Percentiles rank a stretch among this genome's conserved stretches.
Evolutionary conservation across 2,329 filamentous ascomycete species (phyloP).

Genomic region (Parascedosporium putredinis): DNA sequence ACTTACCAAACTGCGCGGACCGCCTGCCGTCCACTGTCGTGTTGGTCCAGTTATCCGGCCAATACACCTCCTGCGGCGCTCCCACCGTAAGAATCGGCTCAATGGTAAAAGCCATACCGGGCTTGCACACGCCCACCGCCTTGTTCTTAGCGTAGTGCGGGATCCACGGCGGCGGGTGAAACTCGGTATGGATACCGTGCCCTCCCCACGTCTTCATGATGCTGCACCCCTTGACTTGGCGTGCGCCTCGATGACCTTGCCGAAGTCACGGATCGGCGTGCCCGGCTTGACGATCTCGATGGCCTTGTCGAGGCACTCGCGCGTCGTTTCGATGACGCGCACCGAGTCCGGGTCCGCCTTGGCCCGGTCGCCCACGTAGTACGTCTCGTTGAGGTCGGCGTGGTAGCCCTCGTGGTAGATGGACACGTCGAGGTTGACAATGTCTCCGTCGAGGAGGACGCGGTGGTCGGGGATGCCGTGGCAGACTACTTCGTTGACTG

Average conservation of each 20-base stretch:
- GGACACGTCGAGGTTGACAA: constrained; percentile 92
- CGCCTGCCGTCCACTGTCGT: constrained; percentile 80
- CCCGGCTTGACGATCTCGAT: constrained; percentile 91
- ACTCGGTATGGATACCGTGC: constrained; percentile 86
- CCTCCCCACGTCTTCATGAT: constrained; percentile 95
- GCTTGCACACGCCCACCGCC: constrained; percentile 85
- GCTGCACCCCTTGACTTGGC: constrained; percentile 79
- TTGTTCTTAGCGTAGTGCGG: constrained; percentile 99
- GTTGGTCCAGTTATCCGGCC: constrained; percentile 98
- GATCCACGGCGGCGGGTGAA: constrained; percentile 89
- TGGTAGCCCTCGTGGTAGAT: constrained; percentile 93
- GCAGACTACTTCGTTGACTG: constrained; percentile 93
- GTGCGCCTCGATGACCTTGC: constrained; percentile 89
- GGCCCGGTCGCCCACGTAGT: constrained; percentile 89
- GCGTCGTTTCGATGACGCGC: constrained; percentile 78
- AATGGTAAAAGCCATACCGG: constrained; percentile 97
- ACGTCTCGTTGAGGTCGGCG: constrained; percentile 95
- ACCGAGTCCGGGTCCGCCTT: constrained; percentile 76
- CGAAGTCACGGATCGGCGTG: constrained; percentile 83
- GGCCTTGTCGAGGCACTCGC: constrained; percentile 81
- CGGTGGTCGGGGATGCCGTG: constrained; percentile 95
- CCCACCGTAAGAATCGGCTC: constrained; percentile 97
- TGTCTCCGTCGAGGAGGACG: constrained; percentile 80
- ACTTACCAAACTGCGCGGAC: constrained; percentile 84
- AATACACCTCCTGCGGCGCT: constrained; percentile 84